Evolutionary conservation across 176 grass and related monocot genomes (phyloP).

Genomic region (Saccharum spontaneum): DNA sequence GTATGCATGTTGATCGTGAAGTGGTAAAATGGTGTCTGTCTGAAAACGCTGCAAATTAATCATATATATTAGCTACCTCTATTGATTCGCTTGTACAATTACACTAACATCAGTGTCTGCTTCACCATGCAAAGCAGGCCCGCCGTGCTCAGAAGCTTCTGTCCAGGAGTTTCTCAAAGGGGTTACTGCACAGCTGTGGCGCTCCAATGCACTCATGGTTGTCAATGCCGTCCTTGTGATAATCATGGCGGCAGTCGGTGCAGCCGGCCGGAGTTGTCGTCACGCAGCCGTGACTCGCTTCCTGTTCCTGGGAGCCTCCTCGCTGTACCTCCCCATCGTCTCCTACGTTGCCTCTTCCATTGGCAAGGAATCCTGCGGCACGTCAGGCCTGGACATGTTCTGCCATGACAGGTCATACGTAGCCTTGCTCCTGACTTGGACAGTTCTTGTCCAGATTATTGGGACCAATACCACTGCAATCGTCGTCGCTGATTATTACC

Average conservation of each 20-base stretch:
- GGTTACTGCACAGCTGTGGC: not conserved
- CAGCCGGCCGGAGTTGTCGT: not conserved
- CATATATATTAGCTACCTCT: too few relatives aligned
- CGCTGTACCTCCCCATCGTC: not conserved
- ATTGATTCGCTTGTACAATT: too few relatives aligned
- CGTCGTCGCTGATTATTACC: not conserved
- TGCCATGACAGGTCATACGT: not conserved
- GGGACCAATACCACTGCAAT: not conserved
- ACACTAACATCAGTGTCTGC: not conserved
- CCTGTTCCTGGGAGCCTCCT: not conserved
- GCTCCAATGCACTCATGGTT: not conserved
- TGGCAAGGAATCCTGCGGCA: not conserved
- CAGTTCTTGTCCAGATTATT: constrained; percentile 22
- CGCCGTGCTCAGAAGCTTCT: not conserved
- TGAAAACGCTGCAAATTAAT: too few relatives aligned
- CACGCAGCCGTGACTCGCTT: not conserved
- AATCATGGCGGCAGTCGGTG: not conserved
- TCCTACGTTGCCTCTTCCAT: not conserved
- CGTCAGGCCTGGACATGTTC: not conserved
- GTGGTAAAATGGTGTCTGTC: too few relatives aligned
- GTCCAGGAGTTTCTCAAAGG: not conserved
- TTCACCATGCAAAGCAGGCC: too few relatives aligned
- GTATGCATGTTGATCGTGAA: too few relatives aligned
- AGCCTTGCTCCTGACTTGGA: not conserved
- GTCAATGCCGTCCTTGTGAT: not conserved